Base-by-base conservation (phyloP, 2,329 filamentous ascomycete species). In the Sphaerulina musiva region DNA sequence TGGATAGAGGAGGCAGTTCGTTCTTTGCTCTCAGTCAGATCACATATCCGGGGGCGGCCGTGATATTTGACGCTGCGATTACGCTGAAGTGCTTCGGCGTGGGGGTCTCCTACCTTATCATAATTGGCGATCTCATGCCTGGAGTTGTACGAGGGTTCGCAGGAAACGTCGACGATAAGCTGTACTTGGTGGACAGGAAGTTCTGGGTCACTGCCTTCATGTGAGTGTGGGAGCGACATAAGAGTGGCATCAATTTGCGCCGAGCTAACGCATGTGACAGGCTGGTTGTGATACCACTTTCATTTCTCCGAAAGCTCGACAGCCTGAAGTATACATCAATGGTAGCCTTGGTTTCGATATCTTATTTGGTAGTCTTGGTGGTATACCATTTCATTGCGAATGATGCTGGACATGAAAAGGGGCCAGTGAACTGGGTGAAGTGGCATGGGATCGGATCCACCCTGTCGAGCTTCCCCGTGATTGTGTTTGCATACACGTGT, bases 201-300 rank as follows among this genome's bases (percentile, higher is more conserved):
- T 98, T 98, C 70, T 98, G 93, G 93, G 87, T 98, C 58, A 97
- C 93, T 1, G 91, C 85, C 1, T 98, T 98, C 69, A 95, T 98
- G 90, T 87, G 70, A 63, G 78, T 68, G 12, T 26, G 9, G 36
- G 10, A 38, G 3, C 32, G 7, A 29, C 38, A 14, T 1, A n/a
- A 32, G 39, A 8, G 6, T 11, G 6, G 7, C 42, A 2, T 7
- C 26, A 7, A 29, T 29, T 7, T 6, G 3, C 6, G n/a, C 3
- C 4, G 44, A 9, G 51, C 53, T 59, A 20, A 53, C 44, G n/a
- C 11, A 34, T 42, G 56, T 29, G 8, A 20, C 64, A 87, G 84
- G 84, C 80, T 96, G 59, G 80, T 95, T 58, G 88, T 98, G 62
- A 97, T 98, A 60, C 93, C 93, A 4, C 77, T 98, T 54, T 95